Percentiles rank a stretch among this genome's conserved stretches.
phyloP scores from a whole-genome alignment of 2,329 filamentous ascomycete species.

The Helotiales sp. region DNA sequence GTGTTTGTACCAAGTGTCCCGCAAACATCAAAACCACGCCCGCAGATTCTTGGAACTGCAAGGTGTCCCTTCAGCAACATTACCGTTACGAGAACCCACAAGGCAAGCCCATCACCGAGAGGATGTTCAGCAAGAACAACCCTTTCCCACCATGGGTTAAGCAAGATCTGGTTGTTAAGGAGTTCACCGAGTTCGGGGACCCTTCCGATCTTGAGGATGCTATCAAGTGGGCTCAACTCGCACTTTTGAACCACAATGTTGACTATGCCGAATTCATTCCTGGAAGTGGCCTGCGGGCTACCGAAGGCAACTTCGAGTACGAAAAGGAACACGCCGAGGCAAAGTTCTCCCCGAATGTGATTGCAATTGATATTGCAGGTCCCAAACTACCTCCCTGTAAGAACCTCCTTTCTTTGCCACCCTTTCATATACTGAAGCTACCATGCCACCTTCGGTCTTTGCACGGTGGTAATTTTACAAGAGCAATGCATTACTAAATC shows the following conservation, averaged over 20 bases:
- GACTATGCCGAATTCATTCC: constrained; percentile 46
- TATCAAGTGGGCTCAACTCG: constrained; percentile 74
- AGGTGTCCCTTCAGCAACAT: constrained; percentile 64
- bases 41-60: constrained; percentile 65
- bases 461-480: no score
- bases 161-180: constrained; percentile 43
- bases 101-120: background rate
- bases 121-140: constrained; percentile 24
- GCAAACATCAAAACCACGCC: constrained; percentile 70
- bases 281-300: constrained; percentile 26
- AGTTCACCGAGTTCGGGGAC: constrained; percentile 65
- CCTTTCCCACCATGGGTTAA: constrained; percentile 67
- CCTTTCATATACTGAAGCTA: no score
- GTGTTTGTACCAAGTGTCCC: constrained; percentile 78
- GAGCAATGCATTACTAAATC: no score
- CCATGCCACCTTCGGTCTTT: no score
- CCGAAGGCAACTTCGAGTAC: constrained; percentile 33
- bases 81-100: constrained; percentile 53
- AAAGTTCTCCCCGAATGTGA: constrained; percentile 80
- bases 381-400: constrained; percentile 67
- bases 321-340: constrained; percentile 41
- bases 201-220: constrained; percentile 65
- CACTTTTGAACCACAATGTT: constrained; percentile 67
- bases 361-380: constrained; percentile 73
- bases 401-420: no score